Percentiles rank a stretch among this genome's conserved stretches.
phyloP scores from a whole-genome alignment of 768 basidiomycete genomes.

The Lactarius sp. region DNA sequence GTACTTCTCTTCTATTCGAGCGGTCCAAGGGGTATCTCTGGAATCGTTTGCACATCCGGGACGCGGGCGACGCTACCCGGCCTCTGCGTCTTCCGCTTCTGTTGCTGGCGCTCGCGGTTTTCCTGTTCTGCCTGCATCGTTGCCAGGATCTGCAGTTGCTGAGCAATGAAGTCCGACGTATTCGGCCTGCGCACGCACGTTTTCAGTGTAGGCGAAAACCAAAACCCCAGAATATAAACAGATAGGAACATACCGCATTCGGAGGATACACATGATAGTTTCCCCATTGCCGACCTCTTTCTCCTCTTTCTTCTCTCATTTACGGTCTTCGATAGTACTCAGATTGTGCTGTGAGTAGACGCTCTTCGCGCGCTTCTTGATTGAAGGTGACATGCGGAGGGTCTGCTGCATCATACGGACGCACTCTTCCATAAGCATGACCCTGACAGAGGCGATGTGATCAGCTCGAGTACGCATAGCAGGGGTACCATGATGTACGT shows the following conservation, averaged over 20 bases:
- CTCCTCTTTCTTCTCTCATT: slow-evolving; percentile 89
- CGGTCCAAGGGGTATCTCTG: slow-evolving; percentile 23
- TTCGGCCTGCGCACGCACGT: slow-evolving; percentile 46
- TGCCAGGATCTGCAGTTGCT: slow-evolving; percentile 77
- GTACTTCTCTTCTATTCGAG: slow-evolving; percentile 1
- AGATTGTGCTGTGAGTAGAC: slow-evolving; percentile 90
- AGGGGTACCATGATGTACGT: slow-evolving; percentile 50
- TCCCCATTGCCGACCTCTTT: slow-evolving; percentile 72
- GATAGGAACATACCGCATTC: slow-evolving; percentile 71
- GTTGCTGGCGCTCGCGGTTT: slow-evolving; percentile 56
- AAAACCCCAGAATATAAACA: background rate
- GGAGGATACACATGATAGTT: slow-evolving; percentile 88
- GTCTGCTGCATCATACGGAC: slow-evolving; percentile 92
- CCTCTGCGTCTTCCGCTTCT: slow-evolving; percentile 56
- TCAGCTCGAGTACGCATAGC: slow-evolving; percentile 13
- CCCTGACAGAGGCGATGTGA: slow-evolving; percentile 39
- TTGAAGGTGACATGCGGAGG: slow-evolving; percentile 63
- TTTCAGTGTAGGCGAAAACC: background rate
- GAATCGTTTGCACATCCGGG: slow-evolving; percentile 33
- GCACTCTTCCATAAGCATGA: slow-evolving; percentile 85
- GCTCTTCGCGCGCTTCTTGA: slow-evolving; percentile 87
- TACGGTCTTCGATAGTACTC: slow-evolving; percentile 91
- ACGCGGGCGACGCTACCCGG: slow-evolving; percentile 34
- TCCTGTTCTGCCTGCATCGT: slow-evolving; percentile 83
- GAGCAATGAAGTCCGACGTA: slow-evolving; percentile 82